Base-by-base conservation (phyloP, 352 stramenopile genomes). In the Phytophthora sp. region DNA sequence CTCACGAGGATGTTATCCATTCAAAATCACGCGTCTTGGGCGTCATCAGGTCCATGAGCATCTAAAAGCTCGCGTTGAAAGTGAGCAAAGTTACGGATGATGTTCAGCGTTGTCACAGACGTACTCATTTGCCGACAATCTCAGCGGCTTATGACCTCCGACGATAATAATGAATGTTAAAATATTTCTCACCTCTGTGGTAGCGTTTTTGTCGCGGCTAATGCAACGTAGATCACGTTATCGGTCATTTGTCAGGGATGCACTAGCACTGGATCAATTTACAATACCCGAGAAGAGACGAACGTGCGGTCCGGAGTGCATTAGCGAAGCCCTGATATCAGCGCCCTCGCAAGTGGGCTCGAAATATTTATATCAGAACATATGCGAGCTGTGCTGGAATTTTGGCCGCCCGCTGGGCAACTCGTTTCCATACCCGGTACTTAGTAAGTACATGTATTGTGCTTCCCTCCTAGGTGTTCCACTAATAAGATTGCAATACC, bases 51-150 rank as follows among this genome's bases (percentile, higher is more conserved):
- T n/a, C n/a, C n/a, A n/a, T n/a, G n/a, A n/a, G n/a, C n/a, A 57
- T 66, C 42, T 74, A 77, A 41, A 74, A 77, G 15, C 56, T 77
- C 31, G 63, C 56, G 16, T 71, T 54, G 56, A 60, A 55, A 61
- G 52, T 71, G 50, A 51, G 42, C 30, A 73, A 71, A 66, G 49
- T 33, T 53, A 54, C 26, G 39, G 42, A 2, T 71, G 55, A 46
- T 65, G 38, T n/a, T 39, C 51, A 13, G 35, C 50, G 7, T 70
- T 55, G 16, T 65, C 49, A 3, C 62, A 57, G 33, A 69, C 52
- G 44, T 66, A 71, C 38, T 71, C 62, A 23, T 63, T 74, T 21
- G 67, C 67, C 8, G 61, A 68, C 36, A 61, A 71, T 15, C 36
- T 74, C 35, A 57, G 35, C 36, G 67, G 63, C 45, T 74, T 57